Evolutionary conservation across 345 rosid genomes (phyloP), one percentile per base, ranked within the genome.

Genomic region (Carallia brachiata): DNA sequence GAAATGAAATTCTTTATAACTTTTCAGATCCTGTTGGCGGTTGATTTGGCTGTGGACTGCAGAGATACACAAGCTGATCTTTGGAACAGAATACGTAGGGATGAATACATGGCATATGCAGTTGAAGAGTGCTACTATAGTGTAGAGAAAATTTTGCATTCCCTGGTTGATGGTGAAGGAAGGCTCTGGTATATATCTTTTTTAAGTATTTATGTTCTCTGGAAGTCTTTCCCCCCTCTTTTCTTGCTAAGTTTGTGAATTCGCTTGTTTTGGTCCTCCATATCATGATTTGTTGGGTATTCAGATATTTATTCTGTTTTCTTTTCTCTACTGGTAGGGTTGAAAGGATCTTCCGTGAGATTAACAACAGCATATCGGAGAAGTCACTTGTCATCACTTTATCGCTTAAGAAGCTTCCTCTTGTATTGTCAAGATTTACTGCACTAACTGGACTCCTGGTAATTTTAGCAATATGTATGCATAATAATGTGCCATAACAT

Each of bases 21-120:
- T 67, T 77, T 67, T 77, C 90, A 95, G 99, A 92, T 95, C 66
- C 78, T 90, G 79, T 76, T 95, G 73, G 99, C 99, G 2, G 78
- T 95, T 62, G 97, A 92, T 90, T 86, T 95, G 87, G 99, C 99
- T 56, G 73, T 82, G 87, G 99, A 89, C 75, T 90, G 93, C 86
- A 89, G 66, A 78, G 99, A 95, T 77, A 77, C 90, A 48, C 99
- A 92, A 71, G 79, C 27, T 1, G 83, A 86, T 79, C 90, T 95
- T 65, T 92, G 99, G 99, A 79, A 66, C 65, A 82, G 92, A 72
- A 86, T 95, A 75, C 82, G 86, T 72, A 88, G 83, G 75, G 99
- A 95, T 82, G 97, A 95, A 77, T 95, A 95, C 81, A 92, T 95
- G 99, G 88, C 89, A 23, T 95, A 92, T 78, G 99, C 98, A 34